Evolutionary conservation across 2,329 filamentous ascomycete species (phyloP).

Genomic region (Nemania sp.): DNA sequence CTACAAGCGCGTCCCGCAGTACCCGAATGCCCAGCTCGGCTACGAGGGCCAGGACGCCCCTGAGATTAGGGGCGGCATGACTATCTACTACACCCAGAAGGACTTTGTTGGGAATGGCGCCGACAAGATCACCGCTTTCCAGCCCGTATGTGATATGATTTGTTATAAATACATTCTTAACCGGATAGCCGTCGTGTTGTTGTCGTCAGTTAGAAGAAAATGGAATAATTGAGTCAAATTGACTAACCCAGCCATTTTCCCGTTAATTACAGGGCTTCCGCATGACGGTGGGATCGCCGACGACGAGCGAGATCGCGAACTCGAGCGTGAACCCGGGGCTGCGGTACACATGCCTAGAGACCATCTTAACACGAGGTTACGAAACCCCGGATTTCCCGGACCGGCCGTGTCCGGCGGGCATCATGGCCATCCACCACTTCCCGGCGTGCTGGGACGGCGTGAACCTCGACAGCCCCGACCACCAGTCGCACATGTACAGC

Average conservation of each 20-base stretch:
- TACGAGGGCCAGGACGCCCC: slow-evolving; percentile 29
- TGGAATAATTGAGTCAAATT: background rate
- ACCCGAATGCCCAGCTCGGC: slow-evolving; percentile 27
- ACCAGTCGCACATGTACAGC: slow-evolving; percentile 38
- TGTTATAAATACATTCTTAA: too few relatives aligned
- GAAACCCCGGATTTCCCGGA: slow-evolving; percentile 47
- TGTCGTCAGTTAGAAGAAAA: too few relatives aligned
- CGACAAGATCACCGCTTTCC: slow-evolving; percentile 49
- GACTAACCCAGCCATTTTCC: background rate
- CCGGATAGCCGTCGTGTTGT: too few relatives aligned
- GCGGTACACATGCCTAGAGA: slow-evolving; percentile 45
- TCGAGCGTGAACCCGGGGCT: slow-evolving; percentile 35
- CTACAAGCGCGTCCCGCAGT: slow-evolving; percentile 38
- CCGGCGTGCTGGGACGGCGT: slow-evolving; percentile 50
- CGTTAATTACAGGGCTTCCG: slow-evolving; percentile 49
- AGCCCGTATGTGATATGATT: slow-evolving; percentile 39
- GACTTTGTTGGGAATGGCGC: slow-evolving; percentile 36
- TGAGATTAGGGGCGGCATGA: slow-evolving; percentile 39
- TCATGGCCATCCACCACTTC: slow-evolving; percentile 49
- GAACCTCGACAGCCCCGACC: slow-evolving; percentile 40
- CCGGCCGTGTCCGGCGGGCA: slow-evolving; percentile 44
- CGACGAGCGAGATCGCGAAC: slow-evolving; percentile 36
- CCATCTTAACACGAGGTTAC: slow-evolving; percentile 43
- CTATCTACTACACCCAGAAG: slow-evolving; percentile 40
- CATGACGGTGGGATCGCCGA: slow-evolving; percentile 46